phyloP scores from a whole-genome alignment of 495 filamentous ascomycete species.

The Annulohypoxylon nitens region DNA sequence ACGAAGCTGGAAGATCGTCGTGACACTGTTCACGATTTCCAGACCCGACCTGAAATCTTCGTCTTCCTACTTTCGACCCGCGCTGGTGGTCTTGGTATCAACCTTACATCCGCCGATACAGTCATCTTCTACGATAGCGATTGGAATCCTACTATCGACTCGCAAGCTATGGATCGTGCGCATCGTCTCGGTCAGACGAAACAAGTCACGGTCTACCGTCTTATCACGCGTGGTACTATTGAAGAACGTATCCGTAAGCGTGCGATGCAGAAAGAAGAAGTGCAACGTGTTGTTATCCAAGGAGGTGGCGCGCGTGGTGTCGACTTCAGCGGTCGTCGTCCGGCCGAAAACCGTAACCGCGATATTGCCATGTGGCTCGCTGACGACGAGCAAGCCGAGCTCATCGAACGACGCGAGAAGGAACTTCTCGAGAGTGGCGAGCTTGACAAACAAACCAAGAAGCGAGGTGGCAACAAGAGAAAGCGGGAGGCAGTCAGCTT shows the following conservation, averaged over 20 bases:
- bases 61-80: slow-evolving; percentile 96
- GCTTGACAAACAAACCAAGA: slow-evolving; percentile 77
- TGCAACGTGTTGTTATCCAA: slow-evolving; percentile 97
- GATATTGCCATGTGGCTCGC: slow-evolving; percentile 98
- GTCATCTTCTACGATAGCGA: slow-evolving; percentile 99
- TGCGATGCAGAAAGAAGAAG: slow-evolving; percentile 97
- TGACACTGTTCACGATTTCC: slow-evolving; percentile 97
- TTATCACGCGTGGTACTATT: slow-evolving; percentile 97
- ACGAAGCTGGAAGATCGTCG: slow-evolving; percentile 98
- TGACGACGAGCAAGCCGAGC: slow-evolving; percentile 91
- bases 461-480: slow-evolving; percentile 64
- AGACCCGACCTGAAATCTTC: slow-evolving; percentile 91
- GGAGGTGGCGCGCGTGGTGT: slow-evolving; percentile 83
- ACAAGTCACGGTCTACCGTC: slow-evolving; percentile 96
- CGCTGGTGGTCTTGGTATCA: slow-evolving; percentile 97
- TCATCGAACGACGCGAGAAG: slow-evolving; percentile 89
- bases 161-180: slow-evolving; percentile 98
- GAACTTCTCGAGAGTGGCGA: slow-evolving; percentile 76
- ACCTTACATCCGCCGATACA: slow-evolving; percentile 89
- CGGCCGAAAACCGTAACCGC: slow-evolving; percentile 88
- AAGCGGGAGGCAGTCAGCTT: slow-evolving; percentile 72
- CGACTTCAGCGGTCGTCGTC: slow-evolving; percentile 91
- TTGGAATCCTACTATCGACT: slow-evolving; percentile 99
- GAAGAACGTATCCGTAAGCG: slow-evolving; percentile 99
- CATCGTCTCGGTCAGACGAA: slow-evolving; percentile 97